Conservation (phyloP, 768 basidiomycete genomes). For the Gloeostereum incarnatum region DNA sequence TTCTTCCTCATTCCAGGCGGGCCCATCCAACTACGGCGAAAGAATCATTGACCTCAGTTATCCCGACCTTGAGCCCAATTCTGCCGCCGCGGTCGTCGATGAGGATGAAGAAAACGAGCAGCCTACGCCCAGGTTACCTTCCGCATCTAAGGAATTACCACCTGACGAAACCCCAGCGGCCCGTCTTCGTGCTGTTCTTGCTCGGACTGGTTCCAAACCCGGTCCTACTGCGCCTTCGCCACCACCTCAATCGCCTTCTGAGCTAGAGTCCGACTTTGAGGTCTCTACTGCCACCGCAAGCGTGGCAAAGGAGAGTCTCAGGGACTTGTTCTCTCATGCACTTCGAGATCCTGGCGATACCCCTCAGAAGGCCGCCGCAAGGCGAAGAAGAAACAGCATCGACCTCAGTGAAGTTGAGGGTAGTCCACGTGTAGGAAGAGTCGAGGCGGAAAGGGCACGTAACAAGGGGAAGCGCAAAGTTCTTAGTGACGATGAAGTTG, state of each 20-base stretch:
- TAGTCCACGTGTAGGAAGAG: conserved; percentile 31
- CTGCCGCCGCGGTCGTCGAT: conserved; percentile 8
- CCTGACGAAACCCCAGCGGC: conserved; percentile 41
- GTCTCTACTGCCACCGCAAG: conserved; percentile 30
- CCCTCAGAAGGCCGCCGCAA: conserved; percentile 35
- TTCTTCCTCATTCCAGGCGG: conserved; percentile 11
- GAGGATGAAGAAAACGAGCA: conserved; percentile 26
- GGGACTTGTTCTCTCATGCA: conserved; percentile 57
- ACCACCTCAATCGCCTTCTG: conserved; percentile 27
- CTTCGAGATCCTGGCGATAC: conserved; percentile 57
- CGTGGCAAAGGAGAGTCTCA: conserved; percentile 48
- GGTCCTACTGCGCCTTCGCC: conserved; percentile 17
- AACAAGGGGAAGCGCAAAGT: conserved; percentile 47
- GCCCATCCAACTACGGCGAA: too few species aligned
- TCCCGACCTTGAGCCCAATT: conserved; percentile 1
- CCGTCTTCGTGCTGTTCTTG: conserved; percentile 54
- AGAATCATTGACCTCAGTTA: conserved; percentile 10
- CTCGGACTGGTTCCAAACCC: conserved; percentile 35
- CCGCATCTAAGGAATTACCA: conserved; percentile 12
- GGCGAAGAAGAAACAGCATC: conserved; percentile 45
- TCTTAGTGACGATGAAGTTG: conserved; percentile 61
- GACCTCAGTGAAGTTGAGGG: conserved; percentile 52
- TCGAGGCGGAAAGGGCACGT: conserved; percentile 27
- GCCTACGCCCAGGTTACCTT: conserved; percentile 24
- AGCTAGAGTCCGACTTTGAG: conserved; percentile 53